Evolutionary conservation across 768 basidiomycete genomes (phyloP).

Genomic region (Tulasnella sp.): DNA sequence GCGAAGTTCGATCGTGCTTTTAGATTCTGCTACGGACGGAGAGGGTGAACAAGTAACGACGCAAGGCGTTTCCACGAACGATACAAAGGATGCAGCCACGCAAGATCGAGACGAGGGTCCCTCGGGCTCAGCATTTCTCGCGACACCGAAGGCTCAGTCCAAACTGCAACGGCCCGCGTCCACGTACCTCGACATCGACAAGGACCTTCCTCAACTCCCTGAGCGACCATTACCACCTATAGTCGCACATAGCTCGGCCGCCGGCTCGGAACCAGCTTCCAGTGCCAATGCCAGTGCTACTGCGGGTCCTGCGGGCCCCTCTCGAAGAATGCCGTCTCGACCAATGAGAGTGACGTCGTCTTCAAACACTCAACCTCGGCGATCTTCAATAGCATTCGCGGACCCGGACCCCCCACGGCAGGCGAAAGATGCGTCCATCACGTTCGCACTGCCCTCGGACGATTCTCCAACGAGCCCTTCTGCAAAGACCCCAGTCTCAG

Average conservation of each 20-base stretch:
- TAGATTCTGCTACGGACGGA: not conserved
- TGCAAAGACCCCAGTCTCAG: not conserved
- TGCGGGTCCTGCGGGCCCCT: not conserved
- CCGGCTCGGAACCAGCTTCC: not conserved
- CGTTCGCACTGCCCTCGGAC: conserved; percentile 16
- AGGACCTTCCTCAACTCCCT: conserved; percentile 19
- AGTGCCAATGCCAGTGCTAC: not conserved
- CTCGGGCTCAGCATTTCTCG: not conserved
- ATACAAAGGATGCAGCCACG: not conserved
- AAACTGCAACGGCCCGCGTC: not conserved
- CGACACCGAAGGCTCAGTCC: not conserved
- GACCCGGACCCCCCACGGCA: not conserved
- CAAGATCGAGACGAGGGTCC: not conserved
- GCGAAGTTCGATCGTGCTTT: not conserved
- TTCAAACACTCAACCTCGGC: not conserved
- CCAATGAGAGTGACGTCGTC: conserved; percentile 4
- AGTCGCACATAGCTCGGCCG: not conserved
- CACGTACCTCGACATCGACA: conserved; percentile 11
- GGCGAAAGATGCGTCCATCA: not conserved
- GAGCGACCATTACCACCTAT: conserved; percentile 13
- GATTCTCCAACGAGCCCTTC: not conserved
- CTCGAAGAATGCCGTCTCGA: not conserved
- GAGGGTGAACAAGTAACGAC: not conserved
- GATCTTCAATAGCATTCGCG: not conserved
- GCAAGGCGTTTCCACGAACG: not conserved